phyloP scores from a whole-genome alignment of 192 early-diverging fungal species.

The Linnemannia zychae region DNA sequence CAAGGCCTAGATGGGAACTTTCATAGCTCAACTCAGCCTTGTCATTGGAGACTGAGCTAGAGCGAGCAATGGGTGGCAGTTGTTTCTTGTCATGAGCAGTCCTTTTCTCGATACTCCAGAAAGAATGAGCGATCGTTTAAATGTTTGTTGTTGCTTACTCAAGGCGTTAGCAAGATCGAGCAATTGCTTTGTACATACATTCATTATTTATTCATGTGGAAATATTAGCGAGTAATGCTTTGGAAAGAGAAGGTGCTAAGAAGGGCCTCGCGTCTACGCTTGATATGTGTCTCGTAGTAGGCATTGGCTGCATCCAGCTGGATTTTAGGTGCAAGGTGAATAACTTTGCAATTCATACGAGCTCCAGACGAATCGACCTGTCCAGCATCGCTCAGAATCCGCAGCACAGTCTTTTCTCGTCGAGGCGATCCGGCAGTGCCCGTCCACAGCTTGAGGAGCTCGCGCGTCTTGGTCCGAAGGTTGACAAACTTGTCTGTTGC shows the following conservation, averaged over 20 bases:
- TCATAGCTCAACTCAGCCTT: too few relatives aligned
- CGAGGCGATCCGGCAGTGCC: constrained; percentile 34
- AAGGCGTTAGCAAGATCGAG: too few relatives aligned
- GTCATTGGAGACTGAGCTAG: neutral
- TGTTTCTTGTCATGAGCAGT: too few relatives aligned
- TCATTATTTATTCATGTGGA: too few relatives aligned
- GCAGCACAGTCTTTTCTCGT: constrained; percentile 39
- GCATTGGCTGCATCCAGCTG: constrained; percentile 39
- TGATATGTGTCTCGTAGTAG: constrained; percentile 42
- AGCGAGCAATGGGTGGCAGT: neutral
- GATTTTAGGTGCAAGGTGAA: constrained; percentile 10
- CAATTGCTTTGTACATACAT: neutral
- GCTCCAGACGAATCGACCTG: constrained; percentile 28
- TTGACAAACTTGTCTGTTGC: constrained; percentile 54
- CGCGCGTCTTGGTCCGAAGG: constrained; percentile 48
- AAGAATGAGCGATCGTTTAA: too few relatives aligned
- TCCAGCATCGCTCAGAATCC: constrained; percentile 40
- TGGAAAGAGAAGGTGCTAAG: constrained; percentile 17
- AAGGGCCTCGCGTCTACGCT: constrained; percentile 45
- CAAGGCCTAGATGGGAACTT: too few relatives aligned
- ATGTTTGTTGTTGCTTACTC: too few relatives aligned
- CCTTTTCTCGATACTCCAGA: too few relatives aligned
- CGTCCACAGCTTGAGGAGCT: constrained; percentile 51
- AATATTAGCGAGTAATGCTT: constrained; percentile 18
- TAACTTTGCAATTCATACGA: constrained; percentile 27